These are phyloP conservation scores for Ophiocordyceps camponoti-saundersi DNA, from an alignment of 2,329 filamentous ascomycete genomes.

Conservation along the genomic window DNA sequence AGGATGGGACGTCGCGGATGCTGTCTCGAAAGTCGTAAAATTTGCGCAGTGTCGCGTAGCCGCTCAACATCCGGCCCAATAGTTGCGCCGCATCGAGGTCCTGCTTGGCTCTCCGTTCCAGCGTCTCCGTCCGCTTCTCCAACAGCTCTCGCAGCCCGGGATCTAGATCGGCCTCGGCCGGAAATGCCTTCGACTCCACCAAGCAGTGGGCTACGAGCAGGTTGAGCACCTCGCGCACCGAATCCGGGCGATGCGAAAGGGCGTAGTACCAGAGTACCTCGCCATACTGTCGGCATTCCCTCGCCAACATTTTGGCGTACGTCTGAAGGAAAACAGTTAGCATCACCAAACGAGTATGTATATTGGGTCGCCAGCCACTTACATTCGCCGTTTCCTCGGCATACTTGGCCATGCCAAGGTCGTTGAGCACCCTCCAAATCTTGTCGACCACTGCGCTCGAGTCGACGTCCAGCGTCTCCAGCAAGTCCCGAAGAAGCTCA, in stretches of 20 bases:
- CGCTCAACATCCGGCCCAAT: slow-evolving; percentile 71
- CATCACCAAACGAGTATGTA: background rate
- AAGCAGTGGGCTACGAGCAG: slow-evolving; percentile 77
- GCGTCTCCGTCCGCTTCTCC: slow-evolving; percentile 50
- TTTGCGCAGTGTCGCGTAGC: slow-evolving; percentile 77
- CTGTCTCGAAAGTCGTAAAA: slow-evolving; percentile 79
- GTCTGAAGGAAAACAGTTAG: slow-evolving; percentile 30
- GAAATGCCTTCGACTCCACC: slow-evolving; percentile 69
- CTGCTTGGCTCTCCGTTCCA: slow-evolving; percentile 53
- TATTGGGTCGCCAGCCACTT: slow-evolving; percentile 17
- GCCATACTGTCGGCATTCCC: slow-evolving; percentile 62
- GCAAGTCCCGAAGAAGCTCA: slow-evolving; percentile 48
- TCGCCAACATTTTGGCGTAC: slow-evolving; percentile 63
- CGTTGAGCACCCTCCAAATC: slow-evolving; percentile 61
- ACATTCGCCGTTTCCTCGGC: slow-evolving; percentile 74
- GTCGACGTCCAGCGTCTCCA: slow-evolving; percentile 45
- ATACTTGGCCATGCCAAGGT: slow-evolving; percentile 61
- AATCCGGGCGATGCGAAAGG: slow-evolving; percentile 59
- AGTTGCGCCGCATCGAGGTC: slow-evolving; percentile 72
- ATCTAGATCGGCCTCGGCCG: slow-evolving; percentile 55
- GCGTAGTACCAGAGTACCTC: slow-evolving; percentile 84
- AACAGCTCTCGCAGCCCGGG: slow-evolving; percentile 53
- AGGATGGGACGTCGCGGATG: slow-evolving; percentile 11
- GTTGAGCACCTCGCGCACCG: slow-evolving; percentile 73
- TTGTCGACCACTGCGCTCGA: slow-evolving; percentile 62